Conservation (phyloP, 768 basidiomycete species). For the Naganishia vaughanmartiniae region DNA sequence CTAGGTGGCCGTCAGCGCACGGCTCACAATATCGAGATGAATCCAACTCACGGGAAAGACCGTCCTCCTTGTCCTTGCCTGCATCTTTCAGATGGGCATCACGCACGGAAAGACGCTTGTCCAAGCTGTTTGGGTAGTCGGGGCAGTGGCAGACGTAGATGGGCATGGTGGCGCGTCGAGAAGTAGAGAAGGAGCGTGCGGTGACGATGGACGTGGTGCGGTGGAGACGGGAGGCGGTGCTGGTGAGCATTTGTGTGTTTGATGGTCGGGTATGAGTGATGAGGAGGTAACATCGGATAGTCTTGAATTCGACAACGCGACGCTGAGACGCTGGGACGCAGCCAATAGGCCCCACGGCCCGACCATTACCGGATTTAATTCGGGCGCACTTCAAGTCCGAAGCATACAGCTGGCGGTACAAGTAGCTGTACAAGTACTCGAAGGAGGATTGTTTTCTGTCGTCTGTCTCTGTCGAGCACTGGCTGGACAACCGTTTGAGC, state of each 20-base stretch:
- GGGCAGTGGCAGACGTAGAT: slow-evolving; percentile 46
- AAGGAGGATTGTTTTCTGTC: too few species aligned
- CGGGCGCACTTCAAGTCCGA: slow-evolving; percentile 2
- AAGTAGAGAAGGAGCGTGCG: slow-evolving; percentile 9
- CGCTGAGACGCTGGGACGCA: neutral
- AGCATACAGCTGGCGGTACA: too few species aligned
- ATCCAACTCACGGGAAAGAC: slow-evolving; percentile 34
- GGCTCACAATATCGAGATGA: neutral
- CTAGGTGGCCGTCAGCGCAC: neutral
- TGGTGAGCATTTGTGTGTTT: neutral
- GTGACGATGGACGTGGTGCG: neutral
- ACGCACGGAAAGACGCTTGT: slow-evolving; percentile 40
- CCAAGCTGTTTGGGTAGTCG: slow-evolving; percentile 44
- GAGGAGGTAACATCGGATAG: neutral
- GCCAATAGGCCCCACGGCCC: neutral
- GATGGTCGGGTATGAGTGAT: neutral
- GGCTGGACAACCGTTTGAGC: too few species aligned
- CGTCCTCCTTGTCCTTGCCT: slow-evolving; percentile 36
- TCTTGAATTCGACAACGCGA: neutral
- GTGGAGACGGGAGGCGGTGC: neutral
- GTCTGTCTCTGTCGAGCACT: too few species aligned
- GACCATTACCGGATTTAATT: neutral
- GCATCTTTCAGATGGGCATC: slow-evolving; percentile 40
- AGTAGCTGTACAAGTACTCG: too few species aligned
- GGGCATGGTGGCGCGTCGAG: slow-evolving; percentile 38